A percentile compares a stretch with the other conserved stretches of the same genome.
phyloP scores from a whole-genome alignment of 2,329 filamentous ascomycete species.

The Claviceps monticola region DNA sequence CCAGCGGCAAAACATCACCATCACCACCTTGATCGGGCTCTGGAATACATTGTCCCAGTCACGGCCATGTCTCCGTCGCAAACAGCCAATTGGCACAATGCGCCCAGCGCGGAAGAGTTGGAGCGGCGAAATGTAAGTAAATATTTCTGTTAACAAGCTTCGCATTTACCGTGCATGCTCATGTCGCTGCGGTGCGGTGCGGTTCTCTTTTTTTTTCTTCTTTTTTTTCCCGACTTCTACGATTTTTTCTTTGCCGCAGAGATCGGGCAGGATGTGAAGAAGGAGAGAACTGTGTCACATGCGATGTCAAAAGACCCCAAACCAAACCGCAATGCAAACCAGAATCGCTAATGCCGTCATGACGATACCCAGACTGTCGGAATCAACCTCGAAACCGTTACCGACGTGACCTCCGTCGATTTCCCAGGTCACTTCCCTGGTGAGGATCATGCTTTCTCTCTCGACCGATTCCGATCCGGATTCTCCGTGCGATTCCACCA shows the following conservation, averaged over 20 bases:
- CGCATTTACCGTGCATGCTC: neutral
- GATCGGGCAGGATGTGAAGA: neutral
- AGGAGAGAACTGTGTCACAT: too few species aligned
- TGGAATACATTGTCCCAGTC: neutral
- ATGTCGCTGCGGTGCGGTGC: neutral
- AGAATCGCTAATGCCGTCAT: neutral
- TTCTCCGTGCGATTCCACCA: constrained; percentile 73
- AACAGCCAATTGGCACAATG: constrained; percentile 20
- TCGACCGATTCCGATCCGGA: constrained; percentile 55
- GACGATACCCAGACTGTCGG: constrained; percentile 53
- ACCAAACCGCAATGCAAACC: neutral
- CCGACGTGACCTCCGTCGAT: constrained; percentile 77
- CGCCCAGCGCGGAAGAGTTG: constrained; percentile 40
- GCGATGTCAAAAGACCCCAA: too few species aligned
- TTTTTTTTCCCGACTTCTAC: too few species aligned
- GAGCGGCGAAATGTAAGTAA: constrained; percentile 44
- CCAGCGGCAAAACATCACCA: neutral
- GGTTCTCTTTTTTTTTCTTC: neutral
- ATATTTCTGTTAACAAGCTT: neutral
- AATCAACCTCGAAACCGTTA: constrained; percentile 81
- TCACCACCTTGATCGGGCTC: neutral
- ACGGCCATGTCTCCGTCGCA: constrained; percentile 19
- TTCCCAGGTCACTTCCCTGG: constrained; percentile 84
- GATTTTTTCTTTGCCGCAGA: neutral
- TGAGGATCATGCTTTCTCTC: constrained; percentile 71